These are phyloP conservation scores for Ceratocystis smalleyi DNA, from an alignment of 2,329 filamentous ascomycete genomes.

Conservation along the genomic window DNA sequence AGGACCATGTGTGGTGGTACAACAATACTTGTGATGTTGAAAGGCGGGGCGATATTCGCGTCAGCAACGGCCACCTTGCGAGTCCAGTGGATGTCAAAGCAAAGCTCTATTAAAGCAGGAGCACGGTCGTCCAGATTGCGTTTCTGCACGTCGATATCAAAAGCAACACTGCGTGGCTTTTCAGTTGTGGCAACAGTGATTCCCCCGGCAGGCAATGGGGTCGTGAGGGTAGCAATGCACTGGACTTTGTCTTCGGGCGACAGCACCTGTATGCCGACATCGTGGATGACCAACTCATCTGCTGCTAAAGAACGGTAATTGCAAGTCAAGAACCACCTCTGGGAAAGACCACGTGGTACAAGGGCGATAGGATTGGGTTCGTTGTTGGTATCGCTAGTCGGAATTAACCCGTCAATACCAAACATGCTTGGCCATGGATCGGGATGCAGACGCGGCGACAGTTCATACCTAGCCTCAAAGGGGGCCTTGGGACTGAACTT, in stretches of 20 bases:
- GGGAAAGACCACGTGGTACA: conserved; percentile 47
- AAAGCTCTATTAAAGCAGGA: conserved; percentile 57
- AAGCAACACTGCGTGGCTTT: conserved; percentile 55
- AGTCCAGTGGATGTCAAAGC: conserved; percentile 63
- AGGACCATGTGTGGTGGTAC: conserved; percentile 70
- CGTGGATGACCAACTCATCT: conserved; percentile 49
- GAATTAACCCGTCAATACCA: conserved; percentile 35
- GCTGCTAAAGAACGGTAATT: conserved; percentile 61
- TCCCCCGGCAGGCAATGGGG: conserved; percentile 28
- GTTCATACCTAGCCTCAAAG: conserved; percentile 84
- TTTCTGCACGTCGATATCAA: conserved; percentile 62
- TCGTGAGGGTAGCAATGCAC: conserved; percentile 34
- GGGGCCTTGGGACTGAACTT: conserved; percentile 62
- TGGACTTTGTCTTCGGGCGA: conserved; percentile 38
- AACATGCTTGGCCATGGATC: conserved; percentile 84
- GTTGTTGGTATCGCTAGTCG: conserved; percentile 19
- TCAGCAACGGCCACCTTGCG: conserved; percentile 30
- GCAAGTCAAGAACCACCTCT: conserved; percentile 67
- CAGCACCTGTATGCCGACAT: conserved; percentile 46
- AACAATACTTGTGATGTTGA: conserved; percentile 53
- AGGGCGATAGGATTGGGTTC: conserved; percentile 22
- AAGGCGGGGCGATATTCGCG: conserved; percentile 17
- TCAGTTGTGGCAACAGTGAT: conserved; percentile 42
- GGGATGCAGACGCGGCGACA: conserved; percentile 61
- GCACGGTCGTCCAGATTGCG: conserved; percentile 65